Evolutionary conservation across 257 asterid genomes (phyloP).

Genomic region (Plantago ovata): DNA sequence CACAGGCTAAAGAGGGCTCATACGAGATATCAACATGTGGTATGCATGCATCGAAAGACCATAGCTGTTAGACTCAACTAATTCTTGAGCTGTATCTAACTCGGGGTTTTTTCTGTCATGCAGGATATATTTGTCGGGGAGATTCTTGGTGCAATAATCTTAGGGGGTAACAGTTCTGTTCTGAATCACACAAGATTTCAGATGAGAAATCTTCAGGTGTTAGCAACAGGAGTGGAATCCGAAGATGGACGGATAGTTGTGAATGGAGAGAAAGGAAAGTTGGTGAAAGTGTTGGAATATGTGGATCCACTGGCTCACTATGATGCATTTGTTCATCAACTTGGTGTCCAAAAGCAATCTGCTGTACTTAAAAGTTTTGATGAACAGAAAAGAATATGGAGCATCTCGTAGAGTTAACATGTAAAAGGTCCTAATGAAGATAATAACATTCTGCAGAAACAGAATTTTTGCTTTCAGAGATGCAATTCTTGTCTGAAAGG

Average conservation of each 20-base stretch:
- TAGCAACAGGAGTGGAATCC: constrained; percentile 46
- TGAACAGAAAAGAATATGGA: constrained; percentile 65
- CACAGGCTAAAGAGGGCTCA: constrained; percentile 36
- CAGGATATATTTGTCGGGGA: constrained; percentile 80
- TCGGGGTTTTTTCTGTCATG: not conserved
- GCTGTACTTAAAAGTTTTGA: constrained; percentile 73
- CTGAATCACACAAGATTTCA: constrained; percentile 38
- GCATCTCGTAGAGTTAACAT: constrained; percentile 22
- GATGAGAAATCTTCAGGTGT: constrained; percentile 32
- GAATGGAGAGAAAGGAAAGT: constrained; percentile 39
- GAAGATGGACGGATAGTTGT: constrained; percentile 51
- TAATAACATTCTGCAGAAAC: not conserved
- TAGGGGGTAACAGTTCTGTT: constrained; percentile 42
- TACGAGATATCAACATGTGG: constrained; percentile 63
- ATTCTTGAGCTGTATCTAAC: not conserved
- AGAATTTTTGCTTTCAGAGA: too few relatives aligned
- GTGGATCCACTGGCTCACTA: constrained; percentile 49
- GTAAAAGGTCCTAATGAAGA: constrained; percentile 1
- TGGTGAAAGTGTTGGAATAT: constrained; percentile 52
- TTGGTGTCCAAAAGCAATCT: constrained; percentile 51
- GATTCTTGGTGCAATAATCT: constrained; percentile 66
- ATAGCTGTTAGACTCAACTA: not conserved
- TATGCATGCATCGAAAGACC: too few relatives aligned
- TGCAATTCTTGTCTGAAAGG: too few relatives aligned
- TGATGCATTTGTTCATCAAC: constrained; percentile 39